These are phyloP conservation scores for Xylariaceae sp. DNA, from an alignment of 2,329 filamentous ascomycete genomes.

Conservation along the genomic window DNA sequence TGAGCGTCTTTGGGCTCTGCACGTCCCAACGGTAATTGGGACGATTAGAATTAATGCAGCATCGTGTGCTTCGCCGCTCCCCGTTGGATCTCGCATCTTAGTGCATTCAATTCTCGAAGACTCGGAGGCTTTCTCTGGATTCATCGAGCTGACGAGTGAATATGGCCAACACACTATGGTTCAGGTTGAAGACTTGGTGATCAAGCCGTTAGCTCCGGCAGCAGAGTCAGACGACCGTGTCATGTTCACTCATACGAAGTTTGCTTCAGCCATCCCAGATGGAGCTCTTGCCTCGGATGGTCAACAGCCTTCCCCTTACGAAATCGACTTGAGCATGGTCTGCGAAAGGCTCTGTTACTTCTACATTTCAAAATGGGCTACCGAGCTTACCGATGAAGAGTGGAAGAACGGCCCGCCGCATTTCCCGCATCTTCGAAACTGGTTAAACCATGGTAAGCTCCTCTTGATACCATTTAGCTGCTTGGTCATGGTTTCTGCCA, in stretches of 20 bases:
- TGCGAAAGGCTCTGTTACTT: constrained; percentile 35
- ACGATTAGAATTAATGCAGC: constrained; percentile 17
- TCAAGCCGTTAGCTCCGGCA: constrained; percentile 23
- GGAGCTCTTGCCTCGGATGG: not conserved
- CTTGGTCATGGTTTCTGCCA: too few relatives aligned
- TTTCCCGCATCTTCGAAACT: constrained; percentile 30
- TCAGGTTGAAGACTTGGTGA: constrained; percentile 27
- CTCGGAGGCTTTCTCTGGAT: constrained; percentile 2
- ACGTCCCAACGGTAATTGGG: constrained; percentile 26
- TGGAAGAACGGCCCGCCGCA: constrained; percentile 31
- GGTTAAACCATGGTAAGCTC: constrained; percentile 30
- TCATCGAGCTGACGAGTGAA: constrained; percentile 16
- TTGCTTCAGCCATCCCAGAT: constrained; percentile 1
- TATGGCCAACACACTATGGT: constrained; percentile 24
- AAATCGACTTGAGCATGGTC: constrained; percentile 22
- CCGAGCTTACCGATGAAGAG: constrained; percentile 32
- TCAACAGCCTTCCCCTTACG: not conserved
- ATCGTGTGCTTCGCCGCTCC: not conserved
- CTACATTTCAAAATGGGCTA: constrained; percentile 33
- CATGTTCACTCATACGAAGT: constrained; percentile 4
- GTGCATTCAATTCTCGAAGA: not conserved
- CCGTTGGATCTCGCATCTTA: not conserved
- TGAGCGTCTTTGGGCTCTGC: constrained; percentile 27
- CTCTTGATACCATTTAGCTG: too few relatives aligned
- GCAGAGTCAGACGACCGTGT: constrained; percentile 7